These are phyloP conservation scores for Chloromonas sp. DNA, from an alignment of 163 green algal genomes.

Conservation along the genomic window DNA sequence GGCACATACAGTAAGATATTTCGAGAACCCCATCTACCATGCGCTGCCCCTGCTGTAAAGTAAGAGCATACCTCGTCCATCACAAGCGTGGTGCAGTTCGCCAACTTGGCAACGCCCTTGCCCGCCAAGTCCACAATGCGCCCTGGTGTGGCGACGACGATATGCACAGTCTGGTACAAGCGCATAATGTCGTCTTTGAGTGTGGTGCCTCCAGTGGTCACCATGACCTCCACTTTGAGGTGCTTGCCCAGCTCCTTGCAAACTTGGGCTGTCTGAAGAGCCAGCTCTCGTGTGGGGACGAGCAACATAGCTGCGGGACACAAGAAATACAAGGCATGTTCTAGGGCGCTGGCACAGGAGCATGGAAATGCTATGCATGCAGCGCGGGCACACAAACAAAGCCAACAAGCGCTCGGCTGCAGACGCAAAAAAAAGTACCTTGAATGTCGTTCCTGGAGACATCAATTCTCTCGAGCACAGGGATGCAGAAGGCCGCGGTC, in stretches of 20 bases:
- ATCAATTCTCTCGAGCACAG: conserved; percentile 93
- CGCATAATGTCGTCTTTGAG: conserved; percentile 99
- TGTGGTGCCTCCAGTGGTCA: conserved; percentile 93
- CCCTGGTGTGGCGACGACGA: conserved; percentile 93
- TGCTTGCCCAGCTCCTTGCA: conserved; percentile 91
- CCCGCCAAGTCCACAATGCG: conserved; percentile 91
- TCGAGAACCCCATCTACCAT: no score
- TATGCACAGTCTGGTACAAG: conserved; percentile 86
- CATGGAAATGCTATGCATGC: not conserved
- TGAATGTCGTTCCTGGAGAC: conserved; percentile 84
- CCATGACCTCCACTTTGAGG: conserved; percentile 69
- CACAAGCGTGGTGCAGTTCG: conserved; percentile 79
- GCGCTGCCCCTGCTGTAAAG: no score
- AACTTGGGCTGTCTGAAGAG: conserved; percentile 94
- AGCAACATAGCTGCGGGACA: conserved; percentile 87
- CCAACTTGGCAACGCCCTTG: conserved; percentile 90
- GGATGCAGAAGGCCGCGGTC: conserved; percentile 97
- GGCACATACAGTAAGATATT: no score
- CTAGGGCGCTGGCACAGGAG: conserved; percentile 1
- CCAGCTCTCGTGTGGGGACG: conserved; percentile 95
- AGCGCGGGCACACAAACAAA: no score
- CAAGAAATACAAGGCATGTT: not conserved
- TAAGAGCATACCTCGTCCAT: conserved; percentile 90
- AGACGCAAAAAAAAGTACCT: conserved; percentile 42
- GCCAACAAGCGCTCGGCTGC: no score